phyloP scores from a whole-genome alignment of 2,329 filamentous ascomycete species.

The Colletotrichum limetticola region DNA sequence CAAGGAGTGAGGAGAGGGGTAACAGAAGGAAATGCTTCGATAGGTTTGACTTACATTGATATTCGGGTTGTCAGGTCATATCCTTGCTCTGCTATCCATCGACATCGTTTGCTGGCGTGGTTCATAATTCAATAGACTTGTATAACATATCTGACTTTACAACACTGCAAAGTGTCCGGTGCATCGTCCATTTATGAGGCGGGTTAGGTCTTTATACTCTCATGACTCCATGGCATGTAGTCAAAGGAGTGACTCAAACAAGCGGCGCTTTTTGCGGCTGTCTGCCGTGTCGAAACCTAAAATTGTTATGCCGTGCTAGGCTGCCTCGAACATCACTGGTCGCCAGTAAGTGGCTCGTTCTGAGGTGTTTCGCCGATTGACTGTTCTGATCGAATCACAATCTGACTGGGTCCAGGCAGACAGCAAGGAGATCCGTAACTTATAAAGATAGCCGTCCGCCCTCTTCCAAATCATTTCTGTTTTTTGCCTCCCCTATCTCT shows the following conservation, averaged over 20 bases:
- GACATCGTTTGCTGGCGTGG: not conserved
- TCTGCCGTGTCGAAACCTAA: not conserved
- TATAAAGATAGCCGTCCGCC: not conserved
- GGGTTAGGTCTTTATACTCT: not conserved
- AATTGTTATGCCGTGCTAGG: not conserved
- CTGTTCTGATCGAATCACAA: not conserved
- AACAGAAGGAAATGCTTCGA: too few relatives aligned
- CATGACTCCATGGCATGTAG: not conserved
- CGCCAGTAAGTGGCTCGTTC: not conserved
- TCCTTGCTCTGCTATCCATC: too few relatives aligned
- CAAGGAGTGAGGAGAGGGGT: too few relatives aligned
- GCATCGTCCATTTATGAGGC: not conserved
- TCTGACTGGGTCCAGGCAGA: not conserved
- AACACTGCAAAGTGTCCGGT: not conserved
- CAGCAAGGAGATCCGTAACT: not conserved
- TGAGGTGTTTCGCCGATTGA: not conserved
- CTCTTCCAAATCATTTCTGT: too few relatives aligned
- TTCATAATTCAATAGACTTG: not conserved
- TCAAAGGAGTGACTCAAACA: not conserved
- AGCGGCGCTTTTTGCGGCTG: not conserved
- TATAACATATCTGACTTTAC: not conserved
- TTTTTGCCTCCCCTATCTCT: too few relatives aligned
- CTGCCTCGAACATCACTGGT: not conserved
- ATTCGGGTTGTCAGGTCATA: too few relatives aligned
- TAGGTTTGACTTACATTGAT: too few relatives aligned